Percentiles rank a stretch among this genome's conserved stretches.
Evolutionary conservation across 1,139 yeast species (phyloP).

Genomic region (Blastobotrys serpentis): DNA sequence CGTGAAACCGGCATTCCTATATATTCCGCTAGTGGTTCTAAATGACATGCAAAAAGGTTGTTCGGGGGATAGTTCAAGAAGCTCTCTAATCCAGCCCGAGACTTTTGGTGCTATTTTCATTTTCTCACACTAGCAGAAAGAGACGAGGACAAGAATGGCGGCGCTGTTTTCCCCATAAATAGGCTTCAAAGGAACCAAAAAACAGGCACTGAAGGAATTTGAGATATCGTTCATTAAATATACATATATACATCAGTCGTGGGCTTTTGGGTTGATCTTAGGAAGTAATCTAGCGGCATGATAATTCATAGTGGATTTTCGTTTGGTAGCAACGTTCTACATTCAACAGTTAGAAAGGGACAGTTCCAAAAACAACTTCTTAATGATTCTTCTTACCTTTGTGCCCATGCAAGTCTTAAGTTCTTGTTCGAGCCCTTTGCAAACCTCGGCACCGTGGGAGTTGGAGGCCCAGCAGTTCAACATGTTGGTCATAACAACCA

Average conservation of each 20-base stretch:
- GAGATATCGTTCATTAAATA: neutral
- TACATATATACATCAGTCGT: constrained; percentile 47
- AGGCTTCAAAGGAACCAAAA: neutral
- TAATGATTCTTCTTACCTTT: constrained; percentile 29
- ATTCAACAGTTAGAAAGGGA: neutral
- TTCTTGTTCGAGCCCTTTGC: constrained; percentile 60
- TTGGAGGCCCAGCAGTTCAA: constrained; percentile 96
- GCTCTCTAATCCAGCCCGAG: no score
- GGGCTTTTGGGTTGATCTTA: constrained; percentile 71
- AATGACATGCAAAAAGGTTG: no score
- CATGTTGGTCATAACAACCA: constrained; percentile 78
- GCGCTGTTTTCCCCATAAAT: no score
- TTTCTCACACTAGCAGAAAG: no score
- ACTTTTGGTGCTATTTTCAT: no score
- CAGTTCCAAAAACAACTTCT: neutral
- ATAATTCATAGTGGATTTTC: constrained; percentile 62
- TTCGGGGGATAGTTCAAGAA: no score
- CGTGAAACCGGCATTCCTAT: no score
- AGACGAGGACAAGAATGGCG: no score
- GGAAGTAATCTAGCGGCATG: constrained; percentile 82
- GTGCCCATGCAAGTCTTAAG: constrained; percentile 55
- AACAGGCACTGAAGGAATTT: no score
- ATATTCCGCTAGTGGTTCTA: no score
- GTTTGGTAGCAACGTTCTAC: constrained; percentile 37
- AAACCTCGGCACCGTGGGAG: constrained; percentile 63